Base-by-base conservation (phyloP, 1,139 yeast species). In the Candida tetrigidarum region DNA sequence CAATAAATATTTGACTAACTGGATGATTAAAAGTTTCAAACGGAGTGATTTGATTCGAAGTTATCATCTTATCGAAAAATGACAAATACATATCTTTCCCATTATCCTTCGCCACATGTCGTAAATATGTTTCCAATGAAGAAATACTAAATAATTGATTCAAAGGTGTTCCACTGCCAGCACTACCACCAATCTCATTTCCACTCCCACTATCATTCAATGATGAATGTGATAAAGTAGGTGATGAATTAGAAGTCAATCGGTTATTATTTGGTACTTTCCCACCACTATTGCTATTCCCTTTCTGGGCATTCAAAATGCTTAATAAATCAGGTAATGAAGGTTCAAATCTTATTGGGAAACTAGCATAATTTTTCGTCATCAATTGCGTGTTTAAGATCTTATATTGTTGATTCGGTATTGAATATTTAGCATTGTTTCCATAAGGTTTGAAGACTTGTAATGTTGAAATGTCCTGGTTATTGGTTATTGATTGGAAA, bases 21-120 rank as follows among this genome's bases (percentile, higher is more conserved):
- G 99, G 98, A 60, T 93, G 98, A 54, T 89, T 86, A 60, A 92
- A 86, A 2, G 93, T 84, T 61, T 93, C 98, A 61, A 89, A 91
- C 1, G 96, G 86, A 2, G 90, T 83, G 5, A 88, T 70, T 19
- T 77, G 76, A 29, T 81, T 76, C 11, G 86, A 75, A 0, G 92
- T 75, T 19, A 87, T 71, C 22, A 88, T 62, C 50, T 83, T 78
- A 38, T 84, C 75, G 51, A 87, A 76, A 53, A 84, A 75, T 39
- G 78, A 77, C 49, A 80, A 66, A 56, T 84, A 88, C n/a, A 86
- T 54, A 40, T 67, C 69, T 7, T 55, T 52, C 14, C 47, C 44
- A 3, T 41, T 28, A 9, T 36, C 35, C 4, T 39, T 39, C 7
- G 60, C 44, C 19, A 46, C 39, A 38, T 63, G 63, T 33, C 60